Evolutionary conservation across 176 grass and related monocot genomes (phyloP).

Genomic region (Avena eriantha): DNA sequence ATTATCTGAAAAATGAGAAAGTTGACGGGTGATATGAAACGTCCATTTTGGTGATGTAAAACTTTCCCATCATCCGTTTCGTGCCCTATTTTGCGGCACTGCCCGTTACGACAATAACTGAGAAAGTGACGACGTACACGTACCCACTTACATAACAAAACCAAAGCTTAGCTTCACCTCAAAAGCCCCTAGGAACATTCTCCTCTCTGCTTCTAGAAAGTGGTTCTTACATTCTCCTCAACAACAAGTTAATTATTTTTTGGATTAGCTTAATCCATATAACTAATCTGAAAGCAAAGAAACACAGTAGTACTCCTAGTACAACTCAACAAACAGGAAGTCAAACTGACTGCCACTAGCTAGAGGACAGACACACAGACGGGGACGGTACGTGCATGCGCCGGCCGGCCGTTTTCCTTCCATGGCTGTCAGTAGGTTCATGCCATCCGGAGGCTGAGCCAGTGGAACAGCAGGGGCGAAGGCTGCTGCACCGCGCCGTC

Average conservation of each 20-base stretch:
- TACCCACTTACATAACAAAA: not conserved
- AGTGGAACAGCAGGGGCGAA: constrained; percentile 59
- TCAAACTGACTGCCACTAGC: constrained; percentile 34
- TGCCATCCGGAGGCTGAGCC: constrained; percentile 77
- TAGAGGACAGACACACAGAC: not conserved
- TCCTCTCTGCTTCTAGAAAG: constrained; percentile 8
- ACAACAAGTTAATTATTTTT: constrained; percentile 37
- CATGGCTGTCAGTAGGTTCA: constrained; percentile 30
- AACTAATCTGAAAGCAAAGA: constrained; percentile 32
- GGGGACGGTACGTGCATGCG: constrained; percentile 3
- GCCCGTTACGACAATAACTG: too few relatives aligned
- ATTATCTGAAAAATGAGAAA: too few relatives aligned
- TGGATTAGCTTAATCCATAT: constrained; percentile 37
- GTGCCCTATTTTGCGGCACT: too few relatives aligned
- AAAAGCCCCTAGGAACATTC: constrained; percentile 20
- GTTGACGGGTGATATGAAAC: too few relatives aligned
- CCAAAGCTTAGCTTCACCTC: constrained; percentile 14
- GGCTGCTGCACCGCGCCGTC: constrained; percentile 49
- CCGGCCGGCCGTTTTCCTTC: not conserved
- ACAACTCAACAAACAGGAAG: constrained; percentile 33
- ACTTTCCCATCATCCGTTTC: too few relatives aligned
- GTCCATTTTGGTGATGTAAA: too few relatives aligned
- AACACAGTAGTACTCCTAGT: constrained; percentile 1
- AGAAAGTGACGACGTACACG: too few relatives aligned
- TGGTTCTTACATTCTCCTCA: constrained; percentile 15